A percentile compares a stretch with the other conserved stretches of the same genome.
Conservation (phyloP, 192 early-diverging fungal genomes). For the Coemansia sp. region DNA sequence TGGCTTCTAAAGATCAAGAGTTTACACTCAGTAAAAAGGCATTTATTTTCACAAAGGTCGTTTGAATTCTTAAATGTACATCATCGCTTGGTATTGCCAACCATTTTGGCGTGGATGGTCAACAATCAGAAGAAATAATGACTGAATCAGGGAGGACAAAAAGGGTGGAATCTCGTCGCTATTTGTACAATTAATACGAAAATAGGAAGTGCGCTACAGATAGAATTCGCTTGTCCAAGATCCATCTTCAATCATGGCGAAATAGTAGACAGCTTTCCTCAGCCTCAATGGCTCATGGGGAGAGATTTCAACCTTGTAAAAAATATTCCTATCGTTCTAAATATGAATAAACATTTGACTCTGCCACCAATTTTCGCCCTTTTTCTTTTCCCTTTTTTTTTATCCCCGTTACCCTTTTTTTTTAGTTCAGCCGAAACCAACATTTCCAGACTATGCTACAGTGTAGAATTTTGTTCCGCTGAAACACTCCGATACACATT, state of each 20-base stretch:
- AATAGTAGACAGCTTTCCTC: not conserved
- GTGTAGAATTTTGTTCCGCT: too few species aligned
- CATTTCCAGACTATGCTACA: not conserved
- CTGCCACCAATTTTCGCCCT: not conserved
- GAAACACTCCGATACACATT: not conserved
- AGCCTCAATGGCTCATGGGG: not conserved
- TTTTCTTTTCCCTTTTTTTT: constrained; percentile 5
- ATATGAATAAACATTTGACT: not conserved
- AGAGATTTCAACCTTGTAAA: not conserved
- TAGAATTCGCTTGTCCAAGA: not conserved
- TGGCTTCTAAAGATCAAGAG: not conserved
- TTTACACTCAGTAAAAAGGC: not conserved
- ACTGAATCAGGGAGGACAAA: not conserved
- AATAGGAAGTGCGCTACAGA: not conserved
- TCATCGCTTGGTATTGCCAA: not conserved
- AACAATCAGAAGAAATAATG: not conserved
- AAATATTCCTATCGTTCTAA: not conserved
- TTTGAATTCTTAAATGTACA: not conserved
- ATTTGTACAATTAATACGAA: not conserved
- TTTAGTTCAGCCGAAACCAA: not conserved
- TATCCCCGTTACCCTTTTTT: not conserved
- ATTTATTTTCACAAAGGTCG: too few species aligned
- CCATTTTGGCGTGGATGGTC: not conserved
- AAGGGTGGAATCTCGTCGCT: not conserved
- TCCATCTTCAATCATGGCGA: not conserved